phyloP scores from a whole-genome alignment of 2,329 filamentous ascomycete species.

The Penicillium vulpinum region DNA sequence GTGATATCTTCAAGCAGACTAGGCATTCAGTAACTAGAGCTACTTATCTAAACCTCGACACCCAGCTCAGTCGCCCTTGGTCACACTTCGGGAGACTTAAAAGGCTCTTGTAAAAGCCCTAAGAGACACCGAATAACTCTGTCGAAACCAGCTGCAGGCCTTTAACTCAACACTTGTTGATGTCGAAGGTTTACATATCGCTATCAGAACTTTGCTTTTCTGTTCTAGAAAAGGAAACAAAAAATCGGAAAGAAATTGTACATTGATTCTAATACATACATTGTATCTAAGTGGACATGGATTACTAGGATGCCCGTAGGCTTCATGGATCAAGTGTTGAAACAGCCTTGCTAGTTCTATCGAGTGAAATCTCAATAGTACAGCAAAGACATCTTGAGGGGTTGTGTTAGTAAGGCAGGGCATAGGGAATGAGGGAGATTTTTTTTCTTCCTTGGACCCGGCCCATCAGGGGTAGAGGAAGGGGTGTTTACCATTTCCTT shows the following conservation, averaged over 20 bases:
- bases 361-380: slow-evolving; percentile 8
- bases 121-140: neutral
- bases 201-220: neutral
- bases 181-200: neutral
- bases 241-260: slow-evolving; percentile 1
- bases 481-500: neutral
- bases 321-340: slow-evolving; percentile 26
- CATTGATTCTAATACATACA: slow-evolving; percentile 12
- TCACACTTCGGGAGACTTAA: too few species aligned
- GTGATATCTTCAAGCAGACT: neutral
- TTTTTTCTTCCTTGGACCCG: neutral
- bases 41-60: neutral
- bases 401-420: slow-evolving; percentile 10
- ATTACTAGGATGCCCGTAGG: slow-evolving; percentile 5
- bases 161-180: neutral
- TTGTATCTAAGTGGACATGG: slow-evolving; percentile 12
- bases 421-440: neutral
- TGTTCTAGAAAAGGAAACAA: neutral
- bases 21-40: neutral
- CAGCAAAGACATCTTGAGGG: slow-evolving; percentile 10
- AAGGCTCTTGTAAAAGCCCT: neutral
- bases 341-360: slow-evolving; percentile 23
- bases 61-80: neutral
- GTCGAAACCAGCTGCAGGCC: neutral
- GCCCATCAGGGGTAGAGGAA: neutral